phyloP scores from a whole-genome alignment of 306 rosid species.

The Psophocarpus tetragonolobus region DNA sequence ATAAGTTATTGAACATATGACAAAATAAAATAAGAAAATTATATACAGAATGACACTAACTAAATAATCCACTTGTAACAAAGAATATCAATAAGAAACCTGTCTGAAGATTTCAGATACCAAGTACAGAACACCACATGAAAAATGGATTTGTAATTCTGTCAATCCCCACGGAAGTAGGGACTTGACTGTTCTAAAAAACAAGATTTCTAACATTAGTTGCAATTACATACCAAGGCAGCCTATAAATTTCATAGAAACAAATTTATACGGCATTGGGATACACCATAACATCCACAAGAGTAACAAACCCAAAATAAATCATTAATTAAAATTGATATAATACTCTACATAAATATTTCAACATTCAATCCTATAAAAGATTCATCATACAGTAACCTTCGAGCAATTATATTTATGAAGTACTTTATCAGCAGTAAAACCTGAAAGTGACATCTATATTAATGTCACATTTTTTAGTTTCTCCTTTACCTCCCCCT shows the following conservation, averaged over 20 bases:
- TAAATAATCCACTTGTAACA: neutral
- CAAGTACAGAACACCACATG: neutral
- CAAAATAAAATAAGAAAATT: neutral
- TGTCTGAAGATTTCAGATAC: conserved; percentile 9
- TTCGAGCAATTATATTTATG: neutral
- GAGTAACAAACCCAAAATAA: neutral
- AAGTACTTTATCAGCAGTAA: neutral
- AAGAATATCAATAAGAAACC: conserved; percentile 3
- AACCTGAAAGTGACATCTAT: neutral
- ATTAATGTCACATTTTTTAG: neutral
- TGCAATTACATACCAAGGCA: neutral
- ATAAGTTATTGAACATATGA: neutral
- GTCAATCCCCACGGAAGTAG: neutral
- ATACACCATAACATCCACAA: neutral
- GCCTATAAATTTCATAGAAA: neutral
- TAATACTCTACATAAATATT: neutral
- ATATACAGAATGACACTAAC: neutral
- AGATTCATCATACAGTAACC: neutral
- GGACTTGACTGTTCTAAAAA: neutral
- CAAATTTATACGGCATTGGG: neutral
- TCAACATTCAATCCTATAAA: neutral
- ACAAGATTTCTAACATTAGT: conserved; percentile 1
- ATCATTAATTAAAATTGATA: neutral
- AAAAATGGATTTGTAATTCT: conserved; percentile 1
- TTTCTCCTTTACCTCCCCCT: neutral